These are phyloP conservation scores for Torulaspora indica DNA, from an alignment of 805 yeast species.

Conservation along the genomic window DNA sequence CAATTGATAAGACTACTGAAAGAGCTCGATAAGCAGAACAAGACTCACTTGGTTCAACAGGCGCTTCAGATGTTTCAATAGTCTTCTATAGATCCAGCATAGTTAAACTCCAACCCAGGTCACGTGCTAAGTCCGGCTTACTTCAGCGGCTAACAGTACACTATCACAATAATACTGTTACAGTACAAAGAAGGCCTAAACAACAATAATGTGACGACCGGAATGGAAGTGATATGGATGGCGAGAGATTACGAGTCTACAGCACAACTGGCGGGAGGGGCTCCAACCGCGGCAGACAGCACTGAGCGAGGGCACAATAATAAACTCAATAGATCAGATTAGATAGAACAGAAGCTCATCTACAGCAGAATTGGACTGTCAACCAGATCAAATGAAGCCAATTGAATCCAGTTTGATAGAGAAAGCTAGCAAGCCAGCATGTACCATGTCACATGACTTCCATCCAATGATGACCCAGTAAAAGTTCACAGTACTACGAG, in stretches of 20 bases:
- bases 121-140: background rate
- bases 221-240: too few species aligned
- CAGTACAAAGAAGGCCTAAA: background rate
- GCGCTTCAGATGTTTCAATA: conserved; percentile 24
- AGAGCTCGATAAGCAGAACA: conserved; percentile 30
- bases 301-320: background rate
- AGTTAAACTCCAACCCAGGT: background rate
- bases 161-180: background rate
- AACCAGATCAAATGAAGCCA: background rate
- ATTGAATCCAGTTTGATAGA: background rate
- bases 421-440: background rate
- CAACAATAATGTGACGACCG: too few species aligned
- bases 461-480: conserved; percentile 1
- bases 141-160: background rate
- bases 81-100: too few species aligned
- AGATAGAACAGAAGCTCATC: background rate
- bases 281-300: background rate
- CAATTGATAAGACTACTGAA: conserved; percentile 31
- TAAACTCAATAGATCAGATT: background rate
- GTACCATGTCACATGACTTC: background rate
- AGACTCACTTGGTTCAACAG: conserved; percentile 23
- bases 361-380: background rate
- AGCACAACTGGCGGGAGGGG: too few species aligned
- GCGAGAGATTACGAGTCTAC: too few species aligned
- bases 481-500: background rate